Evolutionary conservation across 495 filamentous ascomycete genomes (phyloP).

Genomic region (Aspergillus steynii): DNA sequence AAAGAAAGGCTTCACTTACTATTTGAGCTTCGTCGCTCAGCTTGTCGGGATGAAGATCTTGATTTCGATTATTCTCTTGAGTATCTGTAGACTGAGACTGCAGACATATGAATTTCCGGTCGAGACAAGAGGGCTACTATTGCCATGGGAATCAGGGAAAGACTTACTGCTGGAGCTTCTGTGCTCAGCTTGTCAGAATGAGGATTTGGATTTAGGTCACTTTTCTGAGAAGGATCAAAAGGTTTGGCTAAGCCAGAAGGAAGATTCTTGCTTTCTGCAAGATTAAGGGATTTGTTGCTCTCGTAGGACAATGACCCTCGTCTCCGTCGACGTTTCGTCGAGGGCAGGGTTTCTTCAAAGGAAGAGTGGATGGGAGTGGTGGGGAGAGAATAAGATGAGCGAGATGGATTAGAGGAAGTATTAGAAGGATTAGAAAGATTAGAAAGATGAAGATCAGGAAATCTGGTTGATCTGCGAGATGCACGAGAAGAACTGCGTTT

Average conservation of each 20-base stretch:
- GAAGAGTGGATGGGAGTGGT: slow-evolving; percentile 24
- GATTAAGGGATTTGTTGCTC: slow-evolving; percentile 13
- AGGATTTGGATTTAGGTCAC: background rate
- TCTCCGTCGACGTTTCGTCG: slow-evolving; percentile 30
- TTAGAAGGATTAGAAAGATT: slow-evolving; percentile 22
- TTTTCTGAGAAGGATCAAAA: background rate
- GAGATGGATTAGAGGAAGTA: slow-evolving; percentile 19
- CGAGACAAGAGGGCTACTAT: background rate
- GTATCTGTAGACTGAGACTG: background rate
- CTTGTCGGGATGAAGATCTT: background rate
- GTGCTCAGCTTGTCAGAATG: background rate
- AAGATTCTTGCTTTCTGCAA: background rate
- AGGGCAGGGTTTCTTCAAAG: slow-evolving; percentile 29
- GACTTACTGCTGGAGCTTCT: background rate
- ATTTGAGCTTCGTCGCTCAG: background rate
- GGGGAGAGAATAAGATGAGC: slow-evolving; percentile 26
- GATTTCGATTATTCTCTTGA: background rate
- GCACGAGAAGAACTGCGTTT: slow-evolving; percentile 25
- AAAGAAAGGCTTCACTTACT: background rate
- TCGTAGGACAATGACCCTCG: slow-evolving; percentile 17
- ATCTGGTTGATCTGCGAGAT: slow-evolving; percentile 21
- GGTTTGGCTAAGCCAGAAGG: background rate
- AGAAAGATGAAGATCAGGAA: slow-evolving; percentile 17
- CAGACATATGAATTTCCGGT: background rate
- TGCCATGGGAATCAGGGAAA: background rate